Conservation (phyloP, 2,329 filamentous ascomycete species). For the Lachnellula occidentalis region DNA sequence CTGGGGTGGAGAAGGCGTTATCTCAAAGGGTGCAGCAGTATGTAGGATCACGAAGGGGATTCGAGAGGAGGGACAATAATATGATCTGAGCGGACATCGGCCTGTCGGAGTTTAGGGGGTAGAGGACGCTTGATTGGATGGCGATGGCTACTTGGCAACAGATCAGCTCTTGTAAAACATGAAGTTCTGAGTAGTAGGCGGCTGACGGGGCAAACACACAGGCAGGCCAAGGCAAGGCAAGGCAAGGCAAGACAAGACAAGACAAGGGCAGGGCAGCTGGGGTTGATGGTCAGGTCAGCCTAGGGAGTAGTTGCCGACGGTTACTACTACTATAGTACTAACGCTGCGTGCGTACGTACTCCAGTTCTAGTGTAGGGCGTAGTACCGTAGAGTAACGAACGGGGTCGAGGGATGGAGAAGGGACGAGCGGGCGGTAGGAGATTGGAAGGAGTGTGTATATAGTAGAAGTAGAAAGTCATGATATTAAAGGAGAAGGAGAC, state of each 20-base stretch:
- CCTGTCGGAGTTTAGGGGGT: not conserved
- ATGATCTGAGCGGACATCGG: not conserved
- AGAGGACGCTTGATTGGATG: not conserved
- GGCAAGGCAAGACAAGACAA: not conserved
- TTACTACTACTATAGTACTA: too few relatives aligned
- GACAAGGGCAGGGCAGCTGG: not conserved
- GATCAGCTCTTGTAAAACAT: not conserved
- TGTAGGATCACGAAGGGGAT: not conserved
- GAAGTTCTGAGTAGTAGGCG: not conserved
- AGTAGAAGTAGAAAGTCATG: not conserved
- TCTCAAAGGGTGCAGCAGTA: not conserved
- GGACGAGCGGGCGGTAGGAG: not conserved
- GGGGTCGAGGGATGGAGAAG: not conserved
- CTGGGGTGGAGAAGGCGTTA: not conserved
- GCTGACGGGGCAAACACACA: not conserved
- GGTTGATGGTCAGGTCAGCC: not conserved
- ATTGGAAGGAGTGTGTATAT: not conserved
- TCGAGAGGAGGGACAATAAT: not conserved
- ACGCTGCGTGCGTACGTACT: too few relatives aligned
- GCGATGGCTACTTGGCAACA: not conserved
- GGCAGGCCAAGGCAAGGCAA: not conserved
- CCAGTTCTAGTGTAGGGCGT: not conserved
- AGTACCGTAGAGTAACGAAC: not conserved
- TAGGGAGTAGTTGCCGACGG: not conserved
- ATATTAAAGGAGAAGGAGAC: not conserved